Conservation (phyloP, 2,329 filamentous ascomycete genomes). For the Davidsoniella virescens region DNA sequence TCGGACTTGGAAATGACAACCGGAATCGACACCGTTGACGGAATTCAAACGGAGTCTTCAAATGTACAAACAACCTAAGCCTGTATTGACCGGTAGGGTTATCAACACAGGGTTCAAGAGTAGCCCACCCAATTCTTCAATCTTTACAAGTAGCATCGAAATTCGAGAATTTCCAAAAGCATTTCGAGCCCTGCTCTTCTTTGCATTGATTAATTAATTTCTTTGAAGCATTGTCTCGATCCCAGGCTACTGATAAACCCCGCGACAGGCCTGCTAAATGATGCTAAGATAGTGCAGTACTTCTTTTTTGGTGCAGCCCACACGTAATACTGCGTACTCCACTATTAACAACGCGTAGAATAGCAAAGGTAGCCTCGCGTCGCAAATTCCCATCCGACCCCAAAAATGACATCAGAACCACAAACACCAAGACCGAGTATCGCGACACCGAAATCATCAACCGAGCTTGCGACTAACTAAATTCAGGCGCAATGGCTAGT, state of each 20-base stretch:
- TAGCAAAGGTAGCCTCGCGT: slow-evolving; percentile 1
- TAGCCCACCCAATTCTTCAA: too few species aligned
- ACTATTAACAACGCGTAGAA: background rate
- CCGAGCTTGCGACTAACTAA: background rate
- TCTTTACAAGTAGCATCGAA: too few species aligned
- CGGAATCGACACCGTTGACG: too few species aligned
- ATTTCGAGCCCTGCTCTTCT: background rate
- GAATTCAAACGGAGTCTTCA: too few species aligned
- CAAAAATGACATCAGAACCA: slow-evolving; percentile 2
- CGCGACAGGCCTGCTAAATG: background rate
- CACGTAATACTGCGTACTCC: slow-evolving; percentile 3
- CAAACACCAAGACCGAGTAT: background rate
- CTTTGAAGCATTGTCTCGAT: background rate
- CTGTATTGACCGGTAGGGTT: too few species aligned
- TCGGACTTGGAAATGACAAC: too few species aligned
- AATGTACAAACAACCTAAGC: too few species aligned
- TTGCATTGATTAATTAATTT: background rate
- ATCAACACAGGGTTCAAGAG: too few species aligned
- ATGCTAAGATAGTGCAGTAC: too few species aligned
- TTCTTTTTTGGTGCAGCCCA: too few species aligned
- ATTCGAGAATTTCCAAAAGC: too few species aligned
- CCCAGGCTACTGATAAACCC: background rate
- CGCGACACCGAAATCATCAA: too few species aligned
- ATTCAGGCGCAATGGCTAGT: slow-evolving; percentile 9
- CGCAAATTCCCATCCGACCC: background rate